Base-by-base conservation (phyloP, 495 filamentous ascomycete species). In the Melanomma pulvis-pyrius region DNA sequence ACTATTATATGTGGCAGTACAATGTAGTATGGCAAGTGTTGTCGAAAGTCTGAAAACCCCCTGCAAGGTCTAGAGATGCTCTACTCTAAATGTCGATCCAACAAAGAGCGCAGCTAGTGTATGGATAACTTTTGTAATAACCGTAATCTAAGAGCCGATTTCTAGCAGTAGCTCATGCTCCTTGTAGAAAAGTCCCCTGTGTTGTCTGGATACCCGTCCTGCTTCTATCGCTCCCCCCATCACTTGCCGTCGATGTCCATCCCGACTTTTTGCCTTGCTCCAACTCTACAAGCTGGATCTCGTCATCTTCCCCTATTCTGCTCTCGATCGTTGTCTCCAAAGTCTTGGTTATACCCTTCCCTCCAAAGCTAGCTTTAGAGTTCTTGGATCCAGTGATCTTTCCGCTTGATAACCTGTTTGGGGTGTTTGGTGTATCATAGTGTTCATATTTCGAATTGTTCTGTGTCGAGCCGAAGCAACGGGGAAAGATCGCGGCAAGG, bases 231-330 rank as follows among this genome's bases (percentile, higher is more conserved):
- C 39, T 44, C 13, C 39, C 39, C 8, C 39, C 39, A 44, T 44
- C 39, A 17, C 39, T 44, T 4, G 30, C 12, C 39, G 9, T n/a
- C 17, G 8, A 12, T 15, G 39, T n/a, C 39, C 39, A 6, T n/a
- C 39, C 39, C 39, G 39, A 36, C 28, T 47, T 6, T 15, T 39
- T 24, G 47, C 41, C 53, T 30, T 19, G 32, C 6, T 29, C 39
- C 4, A 59, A 24, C 41, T 59, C 56, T 25, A 59, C 56, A 6
- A 59, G 25, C 56, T 59, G 56, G 2, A 59, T 32, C 24, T 59
- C 36, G 48, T 59, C 56, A 36, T 57, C 53, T 2, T 59, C 21
- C 11, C 5, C 24, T 17, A 41, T 25, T 21, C 36, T 47, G 8
- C 25, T 25, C 41, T 41, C 39, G 21, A 48, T n/a, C 9, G 21